A percentile compares a stretch with the other conserved stretches of the same genome.
These are phyloP conservation scores for Colletotrichum brevisporum DNA, from an alignment of 2,329 filamentous ascomycete species.

Conservation along the genomic window DNA sequence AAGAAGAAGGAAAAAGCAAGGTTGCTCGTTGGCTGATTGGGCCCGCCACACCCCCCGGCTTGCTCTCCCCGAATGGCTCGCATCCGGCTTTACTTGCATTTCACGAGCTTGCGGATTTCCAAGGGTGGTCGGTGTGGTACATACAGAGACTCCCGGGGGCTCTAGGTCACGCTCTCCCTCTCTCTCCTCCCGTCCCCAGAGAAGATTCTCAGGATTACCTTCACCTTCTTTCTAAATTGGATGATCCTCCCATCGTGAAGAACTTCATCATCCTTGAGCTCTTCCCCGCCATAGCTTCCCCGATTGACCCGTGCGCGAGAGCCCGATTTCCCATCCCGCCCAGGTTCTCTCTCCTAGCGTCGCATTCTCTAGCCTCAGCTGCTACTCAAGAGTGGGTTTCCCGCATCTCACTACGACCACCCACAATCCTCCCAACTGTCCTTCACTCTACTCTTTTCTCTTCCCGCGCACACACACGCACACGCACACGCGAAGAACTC, in stretches of 20 bases:
- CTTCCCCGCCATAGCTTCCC: not conserved
- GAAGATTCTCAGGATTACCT: no score
- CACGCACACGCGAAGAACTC: no score
- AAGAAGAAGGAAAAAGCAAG: no score
- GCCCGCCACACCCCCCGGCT: not conserved
- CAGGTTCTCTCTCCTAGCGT: not conserved
- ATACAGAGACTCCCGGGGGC: not conserved
- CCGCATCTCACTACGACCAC: not conserved
- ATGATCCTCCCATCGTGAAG: no score
- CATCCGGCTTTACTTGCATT: conserved; percentile 1
- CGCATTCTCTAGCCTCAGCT: conserved; percentile 12
- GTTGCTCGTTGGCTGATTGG: no score
- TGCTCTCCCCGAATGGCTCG: conserved; percentile 12
- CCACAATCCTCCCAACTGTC: not conserved
- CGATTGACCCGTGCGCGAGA: conserved; percentile 10
- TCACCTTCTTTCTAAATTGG: no score
- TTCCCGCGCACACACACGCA: no score
- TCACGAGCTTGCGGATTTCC: conserved; percentile 1
- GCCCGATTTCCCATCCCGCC: not conserved
- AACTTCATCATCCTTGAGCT: not conserved
- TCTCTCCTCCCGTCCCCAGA: no score
- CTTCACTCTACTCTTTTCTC: not conserved
- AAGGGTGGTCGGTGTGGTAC: no score
- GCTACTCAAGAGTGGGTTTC: conserved; percentile 17
- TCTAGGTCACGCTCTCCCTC: no score